A percentile compares a stretch with the other conserved stretches of the same genome.
Evolutionary conservation across 2,329 filamentous ascomycete species (phyloP).

Genomic region (Aureobasidium subglaciale): DNA sequence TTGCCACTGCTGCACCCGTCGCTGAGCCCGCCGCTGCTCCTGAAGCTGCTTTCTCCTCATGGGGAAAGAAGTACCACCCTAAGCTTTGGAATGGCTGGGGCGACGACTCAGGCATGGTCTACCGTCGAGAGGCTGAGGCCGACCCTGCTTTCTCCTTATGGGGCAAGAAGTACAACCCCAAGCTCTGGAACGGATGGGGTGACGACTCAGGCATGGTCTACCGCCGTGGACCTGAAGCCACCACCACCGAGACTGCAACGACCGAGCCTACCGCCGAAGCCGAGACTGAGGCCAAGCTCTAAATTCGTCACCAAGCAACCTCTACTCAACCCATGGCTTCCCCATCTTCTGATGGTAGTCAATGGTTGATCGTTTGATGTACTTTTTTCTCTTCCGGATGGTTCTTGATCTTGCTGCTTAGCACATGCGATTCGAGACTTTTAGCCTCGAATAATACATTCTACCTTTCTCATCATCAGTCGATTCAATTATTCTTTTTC

Average conservation of each 20-base stretch:
- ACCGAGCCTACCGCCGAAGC: background rate
- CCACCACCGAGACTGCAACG: background rate
- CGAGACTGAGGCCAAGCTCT: background rate
- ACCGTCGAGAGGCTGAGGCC: conserved; percentile 9
- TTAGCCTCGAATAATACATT: background rate
- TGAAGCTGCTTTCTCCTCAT: conserved; percentile 14
- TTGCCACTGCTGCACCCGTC: conserved; percentile 21
- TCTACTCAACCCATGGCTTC: background rate
- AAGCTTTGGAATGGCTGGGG: conserved; percentile 10
- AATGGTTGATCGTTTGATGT: background rate
- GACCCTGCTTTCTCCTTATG: background rate
- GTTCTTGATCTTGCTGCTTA: too few species aligned
- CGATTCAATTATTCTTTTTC: background rate
- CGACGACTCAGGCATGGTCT: conserved; percentile 1
- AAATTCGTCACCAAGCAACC: background rate
- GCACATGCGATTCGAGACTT: background rate
- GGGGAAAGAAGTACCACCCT: conserved; percentile 17
- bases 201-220: conserved; percentile 16
- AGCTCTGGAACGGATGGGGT: conserved; percentile 8
- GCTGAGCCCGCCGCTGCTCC: conserved; percentile 21
- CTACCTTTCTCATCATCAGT: background rate
- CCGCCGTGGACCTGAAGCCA: conserved; percentile 20
- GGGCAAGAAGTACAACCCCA: conserved; percentile 4
- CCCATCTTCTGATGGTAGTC: background rate
- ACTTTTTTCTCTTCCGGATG: background rate